Evolutionary conservation across 495 filamentous ascomycete species (phyloP), one percentile per base, ranked within the genome.

Genomic region (Penicillium psychrofluorescens): DNA sequence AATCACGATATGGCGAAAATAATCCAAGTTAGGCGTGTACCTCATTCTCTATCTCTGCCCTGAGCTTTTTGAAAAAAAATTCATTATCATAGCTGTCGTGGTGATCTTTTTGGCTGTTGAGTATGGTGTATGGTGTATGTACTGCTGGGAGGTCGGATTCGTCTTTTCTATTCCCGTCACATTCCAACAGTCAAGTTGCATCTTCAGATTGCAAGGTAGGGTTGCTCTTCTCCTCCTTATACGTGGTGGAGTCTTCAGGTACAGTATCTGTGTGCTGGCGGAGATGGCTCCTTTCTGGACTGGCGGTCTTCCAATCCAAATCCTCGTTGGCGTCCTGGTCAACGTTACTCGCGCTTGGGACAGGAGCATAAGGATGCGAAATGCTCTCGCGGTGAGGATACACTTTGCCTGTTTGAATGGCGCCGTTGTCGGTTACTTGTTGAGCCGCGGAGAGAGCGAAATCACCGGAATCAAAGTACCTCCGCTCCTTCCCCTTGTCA

Each of bases 381-480:
- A 64, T 60, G 36, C 45, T 62, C 0, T 56, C 40, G 8, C 58
- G 58, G 11, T 43, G 13, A 4, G 61, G 61, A 53, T 60, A 56
- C 2, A 43, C 41, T 46, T 12, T 54, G 36, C 61, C 61, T 6
- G 58, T 54, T 37, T 60, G 43, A 31, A 62, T 46, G 34, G 46
- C 40, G 28, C 54, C 58, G 28, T 49, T 41, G 35, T 64, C 52
- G 27, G 54, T 62, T 15, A 41, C 50, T 8, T 36, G 34, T 28
- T 58, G 7, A 40, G 56, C 48, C 8, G 56, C 40, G n/a, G 53
- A 60, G 51, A 62, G 47, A 44, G 61, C 61, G 8, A 54, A 56
- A 39, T 64, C 58, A 31, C 61, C 58, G 7, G 58, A 64, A 52
- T 64, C 61, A 43, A 64, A 62, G 44, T 64, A 64, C 0, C 27